These are phyloP conservation scores for Erysimum pusillum DNA, from an alignment of 441 rosid species.

Conservation along the genomic window DNA sequence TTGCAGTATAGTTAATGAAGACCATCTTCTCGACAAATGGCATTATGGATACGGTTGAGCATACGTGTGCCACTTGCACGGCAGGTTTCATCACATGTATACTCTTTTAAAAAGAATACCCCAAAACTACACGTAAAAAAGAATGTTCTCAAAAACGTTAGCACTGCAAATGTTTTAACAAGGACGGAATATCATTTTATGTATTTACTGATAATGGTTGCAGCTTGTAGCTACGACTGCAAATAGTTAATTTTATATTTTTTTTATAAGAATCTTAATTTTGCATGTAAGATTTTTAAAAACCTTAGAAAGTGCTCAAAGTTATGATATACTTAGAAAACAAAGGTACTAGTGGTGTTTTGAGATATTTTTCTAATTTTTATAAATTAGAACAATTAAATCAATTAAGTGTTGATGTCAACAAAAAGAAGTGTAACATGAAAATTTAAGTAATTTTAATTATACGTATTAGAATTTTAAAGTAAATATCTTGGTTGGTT, in stretches of 20 bases:
- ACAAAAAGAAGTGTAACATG: not conserved
- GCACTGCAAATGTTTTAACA: not conserved
- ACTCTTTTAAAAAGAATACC: not conserved
- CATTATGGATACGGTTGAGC: slow-evolving; percentile 36
- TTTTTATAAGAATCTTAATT: not conserved
- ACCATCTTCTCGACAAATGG: slow-evolving; percentile 33
- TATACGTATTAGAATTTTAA: not conserved
- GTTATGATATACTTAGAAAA: not conserved
- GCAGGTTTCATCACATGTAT: slow-evolving; percentile 9
- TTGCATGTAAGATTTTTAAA: not conserved
- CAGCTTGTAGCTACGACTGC: not conserved
- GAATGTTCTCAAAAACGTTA: not conserved
- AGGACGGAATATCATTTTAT: not conserved
- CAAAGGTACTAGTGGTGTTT: not conserved
- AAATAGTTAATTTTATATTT: not conserved
- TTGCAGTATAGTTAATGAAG: not conserved
- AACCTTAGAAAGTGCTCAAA: too few species aligned
- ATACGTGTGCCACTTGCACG: slow-evolving; percentile 41
- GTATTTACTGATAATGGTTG: not conserved
- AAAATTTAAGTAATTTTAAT: not conserved
- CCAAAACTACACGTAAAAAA: not conserved
- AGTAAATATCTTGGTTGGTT: not conserved
- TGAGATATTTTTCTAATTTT: not conserved
- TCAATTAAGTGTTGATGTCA: not conserved
- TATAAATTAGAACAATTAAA: not conserved